Percentiles rank a stretch among this genome's conserved stretches.
These are phyloP conservation scores for Vitis hybrid DNA, from an alignment of 177 flowering plant species.

Conservation along the genomic window DNA sequence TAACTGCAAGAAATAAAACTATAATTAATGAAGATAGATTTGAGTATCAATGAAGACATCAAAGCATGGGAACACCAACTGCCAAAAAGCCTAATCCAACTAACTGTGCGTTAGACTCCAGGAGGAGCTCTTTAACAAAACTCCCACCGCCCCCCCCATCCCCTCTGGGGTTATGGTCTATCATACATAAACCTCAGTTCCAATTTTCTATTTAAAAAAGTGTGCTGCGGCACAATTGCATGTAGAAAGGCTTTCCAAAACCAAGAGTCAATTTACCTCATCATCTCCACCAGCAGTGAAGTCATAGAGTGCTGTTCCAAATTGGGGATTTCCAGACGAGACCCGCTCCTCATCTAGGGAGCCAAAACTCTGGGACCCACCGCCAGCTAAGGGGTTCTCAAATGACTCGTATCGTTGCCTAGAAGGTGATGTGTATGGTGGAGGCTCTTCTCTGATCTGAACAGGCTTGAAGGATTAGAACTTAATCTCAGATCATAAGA, in stretches of 20 bases:
- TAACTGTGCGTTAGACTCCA: too few relatives aligned
- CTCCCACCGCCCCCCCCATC: too few relatives aligned
- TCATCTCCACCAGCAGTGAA: conserved; percentile 99
- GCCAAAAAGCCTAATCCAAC: background rate
- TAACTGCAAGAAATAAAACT: conserved; percentile 57
- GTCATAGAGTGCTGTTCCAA: conserved; percentile 91
- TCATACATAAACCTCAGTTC: background rate
- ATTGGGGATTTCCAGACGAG: conserved; percentile 56
- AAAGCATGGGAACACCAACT: conserved; percentile 2
- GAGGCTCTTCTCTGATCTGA: conserved; percentile 92
- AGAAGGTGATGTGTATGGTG: conserved; percentile 69
- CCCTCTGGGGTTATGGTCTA: too few relatives aligned
- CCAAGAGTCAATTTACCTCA: conserved; percentile 53
- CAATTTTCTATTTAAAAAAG: background rate
- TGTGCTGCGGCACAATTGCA: background rate
- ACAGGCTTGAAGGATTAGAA: conserved; percentile 17
- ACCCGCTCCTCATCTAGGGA: conserved; percentile 63
- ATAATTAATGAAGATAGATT: background rate
- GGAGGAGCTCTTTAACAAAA: too few relatives aligned
- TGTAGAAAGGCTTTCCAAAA: background rate
- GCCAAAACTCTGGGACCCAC: conserved; percentile 58
- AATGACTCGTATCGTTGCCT: conserved; percentile 73
- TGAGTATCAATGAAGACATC: background rate
- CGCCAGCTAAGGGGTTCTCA: conserved; percentile 82
- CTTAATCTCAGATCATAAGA: background rate